A percentile compares a stretch with the other conserved stretches of the same genome.
phyloP scores from a whole-genome alignment of 202 grass and related monocot species.

The Cymbopogon flexuosus region DNA sequence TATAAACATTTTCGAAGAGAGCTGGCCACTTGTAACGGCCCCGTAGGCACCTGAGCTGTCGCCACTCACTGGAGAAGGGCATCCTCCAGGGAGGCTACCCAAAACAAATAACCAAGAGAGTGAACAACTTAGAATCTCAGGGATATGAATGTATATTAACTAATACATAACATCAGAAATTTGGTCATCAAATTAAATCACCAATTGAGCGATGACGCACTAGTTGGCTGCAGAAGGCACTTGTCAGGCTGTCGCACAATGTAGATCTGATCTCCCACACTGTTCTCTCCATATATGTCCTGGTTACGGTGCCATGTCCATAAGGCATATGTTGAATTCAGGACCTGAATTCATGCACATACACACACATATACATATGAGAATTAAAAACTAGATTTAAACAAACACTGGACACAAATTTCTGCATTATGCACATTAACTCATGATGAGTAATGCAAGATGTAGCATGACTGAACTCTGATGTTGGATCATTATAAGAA shows the following conservation, averaged over 20 bases:
- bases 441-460: not conserved
- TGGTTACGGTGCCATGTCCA: conserved; percentile 98
- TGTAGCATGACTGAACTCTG: not conserved
- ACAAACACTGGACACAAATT: not conserved
- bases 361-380: not conserved
- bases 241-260: conserved; percentile 72
- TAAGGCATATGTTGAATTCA: conserved; percentile 87
- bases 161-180: not conserved
- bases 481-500: not conserved
- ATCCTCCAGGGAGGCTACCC: conserved; percentile 1
- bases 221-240: conserved; percentile 35
- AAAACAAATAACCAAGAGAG: not conserved
- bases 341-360: conserved; percentile 41
- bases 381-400: not conserved
- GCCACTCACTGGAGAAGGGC: not conserved
- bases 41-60: not conserved
- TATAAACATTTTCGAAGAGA: not conserved
- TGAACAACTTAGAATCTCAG: not conserved
- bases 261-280: conserved; percentile 80
- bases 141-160: not conserved
- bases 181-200: conserved; percentile 12
- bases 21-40: not conserved
- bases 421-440: not conserved
- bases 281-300: conserved; percentile 55
- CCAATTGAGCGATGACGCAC: conserved; percentile 25